Base-by-base conservation (phyloP, 192 early-diverging fungal species). In the Helicostylum pulchrum region DNA sequence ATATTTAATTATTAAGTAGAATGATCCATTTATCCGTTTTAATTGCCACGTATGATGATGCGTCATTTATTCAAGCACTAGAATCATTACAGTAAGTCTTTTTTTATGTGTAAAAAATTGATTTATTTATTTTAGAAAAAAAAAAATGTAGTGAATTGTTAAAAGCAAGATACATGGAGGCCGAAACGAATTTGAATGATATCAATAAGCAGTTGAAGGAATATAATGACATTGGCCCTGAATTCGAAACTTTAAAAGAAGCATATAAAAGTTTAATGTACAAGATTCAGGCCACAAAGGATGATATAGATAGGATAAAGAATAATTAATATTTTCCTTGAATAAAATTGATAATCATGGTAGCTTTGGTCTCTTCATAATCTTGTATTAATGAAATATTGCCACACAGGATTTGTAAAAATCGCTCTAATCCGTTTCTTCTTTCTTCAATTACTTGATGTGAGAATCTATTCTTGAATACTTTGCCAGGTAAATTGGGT, bases 401-500 rank as follows among this genome's bases (percentile, higher is more conserved):
- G 31, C 15, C 36, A 55, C n/a, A n/a, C 32, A 31, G 90, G 89
- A 95, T 96, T 81, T 97, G 95, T 72, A 97, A 73, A 64, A 99
- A 99, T 17, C 94, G 79, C 82, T 99, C 94, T 47, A 99, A 76
- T 4, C 92, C 94, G 55, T 85, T 83, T 44, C 94, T 82, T 39
- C 97, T 85, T 67, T 87, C 70, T 68, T 99, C 95, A 68, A 99
- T 89, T 11, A 99, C 90, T 64, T 94, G 91, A 52, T 97, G 92
- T 14, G 88, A 76, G 71, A 98, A 97, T 49, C 94, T 80, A 74
- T 97, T 97, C n/a, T 89, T 92, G 62, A 95, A 96, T 50, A 97
- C 95, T 73, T 99, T 99, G 50, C 94, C 94, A 7, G 97, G 97
- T 46, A 99, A 80, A 30, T 88, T 80, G 43, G 97, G 97, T 56